These are phyloP conservation scores for Candida methanosorbosa DNA, from an alignment of 805 yeast genomes.

Conservation along the genomic window DNA sequence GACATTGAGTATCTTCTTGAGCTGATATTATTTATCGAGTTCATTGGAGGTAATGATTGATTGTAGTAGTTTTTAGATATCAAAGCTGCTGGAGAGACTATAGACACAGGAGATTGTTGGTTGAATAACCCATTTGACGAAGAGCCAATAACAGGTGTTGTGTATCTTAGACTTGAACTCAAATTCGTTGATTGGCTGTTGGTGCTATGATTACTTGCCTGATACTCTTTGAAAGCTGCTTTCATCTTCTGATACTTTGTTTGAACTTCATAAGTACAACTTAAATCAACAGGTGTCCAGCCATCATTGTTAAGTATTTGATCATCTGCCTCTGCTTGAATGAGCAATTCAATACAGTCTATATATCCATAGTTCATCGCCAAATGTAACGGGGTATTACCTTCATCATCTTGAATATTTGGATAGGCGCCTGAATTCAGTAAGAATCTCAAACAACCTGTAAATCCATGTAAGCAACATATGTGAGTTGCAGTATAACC, in stretches of 20 bases:
- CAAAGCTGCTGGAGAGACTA: too few species aligned
- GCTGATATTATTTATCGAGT: too few species aligned
- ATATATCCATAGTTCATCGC: slow-evolving; percentile 67
- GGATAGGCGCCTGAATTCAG: slow-evolving; percentile 73
- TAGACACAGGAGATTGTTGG: too few species aligned
- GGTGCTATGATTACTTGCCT: too few species aligned
- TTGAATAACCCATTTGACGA: too few species aligned
- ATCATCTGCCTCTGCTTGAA: slow-evolving; percentile 41
- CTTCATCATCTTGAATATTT: slow-evolving; percentile 59
- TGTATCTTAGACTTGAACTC: too few species aligned
- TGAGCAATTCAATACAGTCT: slow-evolving; percentile 44
- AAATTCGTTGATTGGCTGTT: too few species aligned
- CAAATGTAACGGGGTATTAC: slow-evolving; percentile 78
- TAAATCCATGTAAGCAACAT: slow-evolving; percentile 51
- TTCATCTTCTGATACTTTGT: slow-evolving; percentile 27
- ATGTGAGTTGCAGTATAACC: slow-evolving; percentile 64
- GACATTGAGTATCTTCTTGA: too few species aligned
- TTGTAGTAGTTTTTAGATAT: too few species aligned
- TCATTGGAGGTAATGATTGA: too few species aligned
- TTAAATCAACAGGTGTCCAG: slow-evolving; percentile 57
- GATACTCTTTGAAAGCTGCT: slow-evolving; percentile 4
- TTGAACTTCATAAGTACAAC: slow-evolving; percentile 43
- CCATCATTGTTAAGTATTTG: slow-evolving; percentile 45
- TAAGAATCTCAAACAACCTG: slow-evolving; percentile 54
- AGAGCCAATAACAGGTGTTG: too few species aligned